Evolutionary conservation across 148 eudicot genomes (phyloP).

Genomic region (Simmondsia chinensis): DNA sequence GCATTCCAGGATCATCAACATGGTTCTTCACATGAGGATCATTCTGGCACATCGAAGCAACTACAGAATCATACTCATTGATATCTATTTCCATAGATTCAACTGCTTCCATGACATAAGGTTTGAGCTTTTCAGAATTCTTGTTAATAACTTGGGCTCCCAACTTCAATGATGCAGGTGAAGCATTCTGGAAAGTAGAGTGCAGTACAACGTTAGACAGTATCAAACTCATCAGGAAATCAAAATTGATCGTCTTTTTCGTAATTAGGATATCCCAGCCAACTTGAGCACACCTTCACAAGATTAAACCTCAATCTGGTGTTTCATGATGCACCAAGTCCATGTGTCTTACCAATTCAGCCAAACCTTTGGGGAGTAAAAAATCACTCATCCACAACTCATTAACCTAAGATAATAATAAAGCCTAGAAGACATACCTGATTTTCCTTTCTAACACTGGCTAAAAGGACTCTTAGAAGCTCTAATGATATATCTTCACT

Average conservation of each 20-base stretch:
- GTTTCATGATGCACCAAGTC: too few relatives aligned
- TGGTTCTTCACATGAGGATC: conserved; percentile 12
- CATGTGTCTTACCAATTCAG: too few relatives aligned
- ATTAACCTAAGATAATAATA: too few relatives aligned
- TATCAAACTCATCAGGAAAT: background rate
- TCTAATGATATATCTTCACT: conserved; percentile 51
- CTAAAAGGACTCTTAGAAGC: conserved; percentile 53
- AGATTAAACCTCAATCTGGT: too few relatives aligned
- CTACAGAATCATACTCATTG: conserved; percentile 54
- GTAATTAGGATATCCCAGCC: too few relatives aligned
- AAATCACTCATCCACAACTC: too few relatives aligned
- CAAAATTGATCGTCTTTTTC: too few relatives aligned
- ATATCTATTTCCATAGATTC: conserved; percentile 15
- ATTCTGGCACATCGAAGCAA: conserved; percentile 36
- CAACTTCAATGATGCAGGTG: conserved; percentile 45
- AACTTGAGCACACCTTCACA: too few relatives aligned
- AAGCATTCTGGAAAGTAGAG: conserved; percentile 25
- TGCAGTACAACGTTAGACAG: background rate
- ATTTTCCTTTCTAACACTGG: conserved; percentile 53
- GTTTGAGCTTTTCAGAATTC: conserved; percentile 33
- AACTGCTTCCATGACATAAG: conserved; percentile 34
- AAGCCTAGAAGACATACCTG: conserved; percentile 41
- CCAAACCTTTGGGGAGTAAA: too few relatives aligned
- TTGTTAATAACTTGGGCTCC: conserved; percentile 42
- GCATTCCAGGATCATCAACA: conserved; percentile 16